Conservation (phyloP, 371 early-diverging fungal genomes). For the Mortierella sp. region DNA sequence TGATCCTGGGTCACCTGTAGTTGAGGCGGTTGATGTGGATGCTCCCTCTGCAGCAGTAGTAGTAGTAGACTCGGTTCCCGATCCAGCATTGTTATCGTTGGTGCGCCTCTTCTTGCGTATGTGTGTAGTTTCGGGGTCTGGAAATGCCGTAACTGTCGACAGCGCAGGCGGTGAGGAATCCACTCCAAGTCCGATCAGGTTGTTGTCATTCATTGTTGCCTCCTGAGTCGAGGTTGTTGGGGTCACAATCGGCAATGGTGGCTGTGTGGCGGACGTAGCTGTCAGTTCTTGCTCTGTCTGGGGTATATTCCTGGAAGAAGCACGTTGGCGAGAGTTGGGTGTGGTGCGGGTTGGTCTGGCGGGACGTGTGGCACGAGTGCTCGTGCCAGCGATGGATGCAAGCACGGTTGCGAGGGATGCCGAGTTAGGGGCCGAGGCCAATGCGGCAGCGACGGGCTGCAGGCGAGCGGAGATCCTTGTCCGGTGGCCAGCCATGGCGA, state of each 20-base stretch:
- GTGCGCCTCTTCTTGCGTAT: not conserved
- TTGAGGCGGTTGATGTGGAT: not conserved
- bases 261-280: not conserved
- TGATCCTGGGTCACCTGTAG: not conserved
- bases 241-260: not conserved
- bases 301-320: not conserved
- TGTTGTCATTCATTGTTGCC: not conserved
- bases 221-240: not conserved
- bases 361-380: not conserved
- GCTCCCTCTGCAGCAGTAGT: too few species aligned
- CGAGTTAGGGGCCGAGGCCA: conserved; percentile 15
- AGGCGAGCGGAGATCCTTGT: conserved; percentile 25
- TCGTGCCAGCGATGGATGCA: not conserved
- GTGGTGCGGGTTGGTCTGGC: not conserved
- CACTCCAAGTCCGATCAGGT: not conserved
- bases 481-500: conserved; percentile 8
- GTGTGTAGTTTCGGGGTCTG: not conserved
- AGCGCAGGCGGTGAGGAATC: not conserved
- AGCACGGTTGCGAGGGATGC: not conserved
- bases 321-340: not conserved
- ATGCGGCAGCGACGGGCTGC: conserved; percentile 22
- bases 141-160: not conserved
- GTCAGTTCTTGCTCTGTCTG: not conserved
- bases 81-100: not conserved
- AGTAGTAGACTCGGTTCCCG: not conserved